phyloP scores from a whole-genome alignment of 2,329 filamentous ascomycete genomes.

The Trichophyton verrucosum region DNA sequence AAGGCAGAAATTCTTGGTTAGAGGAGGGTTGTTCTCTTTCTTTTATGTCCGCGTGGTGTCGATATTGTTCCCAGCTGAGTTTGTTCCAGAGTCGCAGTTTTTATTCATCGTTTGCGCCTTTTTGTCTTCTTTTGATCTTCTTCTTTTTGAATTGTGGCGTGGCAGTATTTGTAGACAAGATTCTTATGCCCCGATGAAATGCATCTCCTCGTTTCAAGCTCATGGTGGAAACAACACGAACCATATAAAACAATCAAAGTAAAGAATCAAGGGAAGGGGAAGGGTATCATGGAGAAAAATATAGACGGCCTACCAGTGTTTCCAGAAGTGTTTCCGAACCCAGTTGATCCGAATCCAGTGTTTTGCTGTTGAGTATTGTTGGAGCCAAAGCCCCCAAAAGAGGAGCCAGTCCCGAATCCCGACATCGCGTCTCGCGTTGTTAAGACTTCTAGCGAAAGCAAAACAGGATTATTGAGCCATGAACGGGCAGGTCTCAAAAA shows the following conservation, averaged over 20 bases:
- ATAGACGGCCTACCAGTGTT: conserved; percentile 11
- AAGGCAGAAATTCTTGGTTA: conserved; percentile 1
- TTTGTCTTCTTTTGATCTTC: neutral
- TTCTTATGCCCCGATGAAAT: neutral
- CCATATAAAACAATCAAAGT: conserved; percentile 7
- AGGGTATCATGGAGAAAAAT: neutral
- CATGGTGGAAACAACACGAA: conserved; percentile 4
- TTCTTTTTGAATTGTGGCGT: neutral
- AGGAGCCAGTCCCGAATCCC: conserved; percentile 12
- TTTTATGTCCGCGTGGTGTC: conserved; percentile 1
- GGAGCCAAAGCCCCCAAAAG: conserved; percentile 13
- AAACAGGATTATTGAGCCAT: neutral
- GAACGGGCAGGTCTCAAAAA: neutral
- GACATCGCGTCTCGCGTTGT: conserved; percentile 9
- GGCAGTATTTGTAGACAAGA: neutral
- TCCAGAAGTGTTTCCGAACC: conserved; percentile 8
- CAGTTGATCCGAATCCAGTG: conserved; percentile 12
- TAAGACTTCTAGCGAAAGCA: neutral
- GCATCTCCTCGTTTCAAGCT: conserved; percentile 4
- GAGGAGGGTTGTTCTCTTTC: conserved; percentile 4
- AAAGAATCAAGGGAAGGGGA: neutral
- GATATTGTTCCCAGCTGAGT: conserved; percentile 2
- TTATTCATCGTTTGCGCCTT: conserved; percentile 4
- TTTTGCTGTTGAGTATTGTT: conserved; percentile 11
- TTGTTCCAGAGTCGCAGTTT: conserved; percentile 4